Base-by-base conservation (phyloP, 1,139 yeast species). In the Nakaseomyces nivariensis region DNA sequence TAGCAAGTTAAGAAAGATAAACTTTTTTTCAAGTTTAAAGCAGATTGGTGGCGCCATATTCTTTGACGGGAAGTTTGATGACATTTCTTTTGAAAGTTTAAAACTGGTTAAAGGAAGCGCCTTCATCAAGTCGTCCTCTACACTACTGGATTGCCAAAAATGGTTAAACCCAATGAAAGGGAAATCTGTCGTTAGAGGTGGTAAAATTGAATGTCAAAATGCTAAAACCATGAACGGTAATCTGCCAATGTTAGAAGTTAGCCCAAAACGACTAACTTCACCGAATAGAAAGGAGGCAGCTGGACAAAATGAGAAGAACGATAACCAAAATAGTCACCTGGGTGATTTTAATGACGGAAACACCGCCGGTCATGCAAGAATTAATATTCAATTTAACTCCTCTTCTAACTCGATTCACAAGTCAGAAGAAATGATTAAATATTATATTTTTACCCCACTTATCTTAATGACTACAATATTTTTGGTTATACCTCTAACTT, bases 11-110 rank as follows among this genome's bases (percentile, higher is more conserved):
- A 70, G 68, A n/a, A 72, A 71, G 45, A 66, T 84, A 48, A 73
- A 78, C 61, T 82, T 80, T 57, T 75, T 84, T 54, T 78, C 84
- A 5, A 71, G 71, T 44, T 71, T 85, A 51, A 71, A 66, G 49
- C 71, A 78, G 32, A 79, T 85, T 59, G 92, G 90, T 17, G 94
- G 94, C 33, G 94, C 89, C 1, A 75, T 85, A 53, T 83, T 82
- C 58, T 70, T 85, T 47, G 72, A 72, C 48, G 94, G 94, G n/a
- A 70, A 73, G 48, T 76, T 85, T 56, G 73, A 73, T 49, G 79
- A 75, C 43, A 73, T 81, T 6, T 61, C 66, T 3, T 73, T 84
- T 56, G 70, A 71, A 17, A 75, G 72, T 49, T 70, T 85, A 57
- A 79, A 73, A 56, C 69, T 84, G 54, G 83, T 85, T 17, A 83